phyloP scores from a whole-genome alignment of 2,329 filamentous ascomycete species.

The Paraphaeosphaeria minitans region DNA sequence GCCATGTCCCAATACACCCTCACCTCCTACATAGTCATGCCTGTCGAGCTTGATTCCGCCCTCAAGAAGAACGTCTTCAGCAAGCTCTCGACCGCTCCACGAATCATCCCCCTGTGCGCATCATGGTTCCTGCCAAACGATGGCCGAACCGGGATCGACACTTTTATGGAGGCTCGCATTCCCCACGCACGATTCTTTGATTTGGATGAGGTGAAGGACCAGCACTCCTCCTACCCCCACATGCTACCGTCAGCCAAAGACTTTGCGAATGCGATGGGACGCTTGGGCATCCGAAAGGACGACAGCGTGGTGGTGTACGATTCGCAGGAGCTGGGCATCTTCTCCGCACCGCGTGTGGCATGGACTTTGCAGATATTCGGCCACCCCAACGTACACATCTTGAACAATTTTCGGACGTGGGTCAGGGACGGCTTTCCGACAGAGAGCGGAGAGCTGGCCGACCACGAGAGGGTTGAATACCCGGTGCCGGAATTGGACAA shows the following conservation, averaged over 20 bases:
- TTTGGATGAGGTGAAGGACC: slow-evolving; percentile 88
- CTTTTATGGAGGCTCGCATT: slow-evolving; percentile 82
- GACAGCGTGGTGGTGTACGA: slow-evolving; percentile 96
- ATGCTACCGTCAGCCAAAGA: slow-evolving; percentile 85
- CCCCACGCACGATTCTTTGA: slow-evolving; percentile 95
- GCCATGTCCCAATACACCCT: slow-evolving; percentile 54
- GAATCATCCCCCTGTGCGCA: slow-evolving; percentile 87
- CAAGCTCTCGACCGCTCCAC: slow-evolving; percentile 78
- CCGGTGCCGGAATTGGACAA: slow-evolving; percentile 54
- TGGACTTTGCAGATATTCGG: slow-evolving; percentile 95
- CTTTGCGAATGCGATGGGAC: slow-evolving; percentile 87
- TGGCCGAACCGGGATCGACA: slow-evolving; percentile 76
- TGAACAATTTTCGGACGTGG: slow-evolving; percentile 98
- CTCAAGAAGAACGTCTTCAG: slow-evolving; percentile 81
- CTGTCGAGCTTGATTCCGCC: slow-evolving; percentile 78
- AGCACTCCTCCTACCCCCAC: slow-evolving; percentile 87
- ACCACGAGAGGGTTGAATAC: slow-evolving; percentile 51
- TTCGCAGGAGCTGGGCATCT: slow-evolving; percentile 86
- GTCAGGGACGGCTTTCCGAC: slow-evolving; percentile 80
- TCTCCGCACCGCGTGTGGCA: slow-evolving; percentile 88
- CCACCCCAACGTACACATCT: slow-evolving; percentile 82
- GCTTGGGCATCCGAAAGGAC: slow-evolving; percentile 82
- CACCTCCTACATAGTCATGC: slow-evolving; percentile 84
- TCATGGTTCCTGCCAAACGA: slow-evolving; percentile 98
- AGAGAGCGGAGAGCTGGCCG: slow-evolving; percentile 73